phyloP scores from a whole-genome alignment of 2,329 filamentous ascomycete genomes.

The Aspergillus hiratsukae region DNA sequence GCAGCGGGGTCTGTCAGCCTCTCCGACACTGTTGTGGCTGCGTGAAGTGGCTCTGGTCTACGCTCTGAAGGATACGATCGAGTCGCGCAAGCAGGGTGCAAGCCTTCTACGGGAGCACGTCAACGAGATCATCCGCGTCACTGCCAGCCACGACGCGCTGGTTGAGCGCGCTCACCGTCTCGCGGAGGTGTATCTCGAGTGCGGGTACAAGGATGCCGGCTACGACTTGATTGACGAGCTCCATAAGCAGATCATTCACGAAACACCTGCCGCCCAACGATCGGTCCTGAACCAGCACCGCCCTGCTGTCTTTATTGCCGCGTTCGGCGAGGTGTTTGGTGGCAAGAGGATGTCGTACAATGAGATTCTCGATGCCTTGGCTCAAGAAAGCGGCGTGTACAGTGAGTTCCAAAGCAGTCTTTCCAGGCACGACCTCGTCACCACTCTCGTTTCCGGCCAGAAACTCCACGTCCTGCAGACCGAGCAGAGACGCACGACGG shows the following conservation, averaged over 20 bases:
- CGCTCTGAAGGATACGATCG: constrained; percentile 35
- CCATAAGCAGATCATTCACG: constrained; percentile 48
- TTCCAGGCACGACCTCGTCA: constrained; percentile 29
- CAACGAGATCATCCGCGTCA: constrained; percentile 39
- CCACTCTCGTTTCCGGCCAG: constrained; percentile 29
- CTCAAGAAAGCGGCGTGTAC: constrained; percentile 42
- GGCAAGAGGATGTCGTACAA: constrained; percentile 33
- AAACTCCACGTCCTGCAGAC: constrained; percentile 26
- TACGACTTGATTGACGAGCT: constrained; percentile 44
- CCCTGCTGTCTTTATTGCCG: constrained; percentile 44
- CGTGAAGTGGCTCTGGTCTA: constrained; percentile 43
- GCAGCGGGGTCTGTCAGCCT: constrained; percentile 45
- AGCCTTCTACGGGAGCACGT: constrained; percentile 39
- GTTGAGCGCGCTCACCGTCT: constrained; percentile 46
- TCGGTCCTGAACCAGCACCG: constrained; percentile 28
- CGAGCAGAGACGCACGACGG: constrained; percentile 27
- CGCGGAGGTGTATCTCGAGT: constrained; percentile 43
- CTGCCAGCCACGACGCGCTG: constrained; percentile 41
- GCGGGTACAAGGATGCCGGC: constrained; percentile 39
- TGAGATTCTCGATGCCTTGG: constrained; percentile 42
- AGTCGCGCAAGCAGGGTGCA: constrained; percentile 36
- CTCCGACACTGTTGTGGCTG: constrained; percentile 43
- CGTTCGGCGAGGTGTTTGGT: constrained; percentile 42
- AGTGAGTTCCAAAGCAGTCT: constrained; percentile 34
- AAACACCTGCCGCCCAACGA: constrained; percentile 30